Base-by-base conservation (phyloP, 2,329 filamentous ascomycete species). In the Fusarium nygamai region DNA sequence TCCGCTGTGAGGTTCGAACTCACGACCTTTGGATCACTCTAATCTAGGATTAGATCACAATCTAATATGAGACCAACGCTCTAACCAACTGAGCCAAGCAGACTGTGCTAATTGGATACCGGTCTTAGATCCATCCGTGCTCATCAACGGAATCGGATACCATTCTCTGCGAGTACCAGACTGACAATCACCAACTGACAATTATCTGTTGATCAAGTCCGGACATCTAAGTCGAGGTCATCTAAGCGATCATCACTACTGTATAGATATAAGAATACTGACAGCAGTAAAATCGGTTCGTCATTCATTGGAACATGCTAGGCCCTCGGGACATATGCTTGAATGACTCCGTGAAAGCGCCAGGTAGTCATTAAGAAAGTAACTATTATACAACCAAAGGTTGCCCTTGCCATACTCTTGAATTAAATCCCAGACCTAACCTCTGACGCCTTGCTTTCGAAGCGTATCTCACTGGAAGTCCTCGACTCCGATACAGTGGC, bases 1-100 rank as follows among this genome's bases (percentile, higher is more conserved):
- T 73, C 69, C 65, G 56, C 65, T 61, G 70, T 61, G 70, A 72
- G 70, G 70, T 67, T 72, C 70, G 70, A 72, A 72, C 70, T 73
- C 70, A 73, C 70, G 70, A 72, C 70, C 70, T 72, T 72, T 73
- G 70, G 70, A 72, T 72, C 12, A 50, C 70, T 58, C 70, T 50
- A 47, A 64, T 56, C 48, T 72, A 22, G 4, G 67, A 59, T 24
- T 43, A 39, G 19, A 48, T 73, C 70, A 72, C 33, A 43, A 36
- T 54, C 34, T 44, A 38, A 29, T 73, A 72, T 72, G 70, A 72
- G 70, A 72, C 70, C 70, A 72, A 68, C 65, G 65, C 65, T 68
- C 65, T 68, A 67, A 61, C 65, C 65, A 68, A 67, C 65, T 68
- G 65, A 72, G 70, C 70, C 59, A 72, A 60, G 64, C 65, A 66